Evolutionary conservation across 2,329 filamentous ascomycete species (phyloP), one percentile per base, ranked within the genome.

Genomic region (Aspergillus nomiae): DNA sequence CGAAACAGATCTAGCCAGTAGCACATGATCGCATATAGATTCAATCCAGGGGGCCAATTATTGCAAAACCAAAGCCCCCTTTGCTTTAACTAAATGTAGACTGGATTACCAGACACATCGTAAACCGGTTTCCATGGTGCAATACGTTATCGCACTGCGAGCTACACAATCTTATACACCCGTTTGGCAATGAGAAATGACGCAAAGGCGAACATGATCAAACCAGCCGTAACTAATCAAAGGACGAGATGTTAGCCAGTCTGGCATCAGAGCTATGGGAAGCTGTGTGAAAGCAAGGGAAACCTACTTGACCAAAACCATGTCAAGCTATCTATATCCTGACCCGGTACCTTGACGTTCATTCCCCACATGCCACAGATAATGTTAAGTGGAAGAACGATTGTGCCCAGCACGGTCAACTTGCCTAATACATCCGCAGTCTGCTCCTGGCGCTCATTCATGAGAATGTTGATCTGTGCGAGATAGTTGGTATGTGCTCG

Each of bases 321-420:
- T 28, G 81, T 82, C 58, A 94, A 79, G 71, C 90, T 90, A 67
- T 96, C 92, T 63, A 89, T 82, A 53, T 94, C 90, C 77, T 98
- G 94, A 1, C 95, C 95, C 0, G 95, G 95, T 0, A 99, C 95
- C 83, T 92, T 92, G 41, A 94, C 91, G 83, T 99, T 99, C 94
- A 98, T 98, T 58, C 94, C 95, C 94, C 94, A 99, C 72, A 98
- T 88, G 69, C 95, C 95, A 2, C 95, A 98, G 72, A 99, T 94
- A 75, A 99, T 96, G 76, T 99, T 99, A 94, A 99, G 97, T 12
- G 95, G 95, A 61, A 99, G 83, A 3, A 99, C 94, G 69, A 99
- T 98, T 7, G 95, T 99, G 67, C 95, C 95, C 1, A 99, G 84
- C 1, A 99, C 95, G 0, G 95, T 98, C 64, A 99, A 86, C 78